A percentile compares a stretch with the other conserved stretches of the same genome.
Evolutionary conservation across 805 yeast genomes (phyloP).

Genomic region (Metschnikowia lunata): DNA sequence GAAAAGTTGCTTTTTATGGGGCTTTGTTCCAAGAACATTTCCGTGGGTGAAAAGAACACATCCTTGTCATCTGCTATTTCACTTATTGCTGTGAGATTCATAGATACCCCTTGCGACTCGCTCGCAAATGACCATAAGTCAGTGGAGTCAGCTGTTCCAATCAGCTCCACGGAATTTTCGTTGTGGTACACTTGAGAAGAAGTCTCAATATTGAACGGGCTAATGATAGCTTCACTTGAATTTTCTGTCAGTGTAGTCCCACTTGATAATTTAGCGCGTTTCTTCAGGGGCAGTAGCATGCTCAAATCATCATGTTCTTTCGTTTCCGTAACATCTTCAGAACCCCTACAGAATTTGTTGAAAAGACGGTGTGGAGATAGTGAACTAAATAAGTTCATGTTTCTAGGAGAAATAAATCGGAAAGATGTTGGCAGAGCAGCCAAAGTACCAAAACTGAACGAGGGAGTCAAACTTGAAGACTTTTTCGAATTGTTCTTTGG

Average conservation of each 20-base stretch:
- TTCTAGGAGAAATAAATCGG: conserved; percentile 34
- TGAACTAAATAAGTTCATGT: conserved; percentile 20
- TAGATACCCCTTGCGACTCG: conserved; percentile 16
- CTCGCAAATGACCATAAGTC: conserved; percentile 32
- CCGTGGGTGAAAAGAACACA: conserved; percentile 33
- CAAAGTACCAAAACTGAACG: conserved; percentile 33
- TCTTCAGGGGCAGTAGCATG: background rate
- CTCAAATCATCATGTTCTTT: background rate
- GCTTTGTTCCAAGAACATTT: conserved; percentile 14
- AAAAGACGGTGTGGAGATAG: conserved; percentile 35
- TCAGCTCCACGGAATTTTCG: conserved; percentile 13
- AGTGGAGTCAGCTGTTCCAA: conserved; percentile 13
- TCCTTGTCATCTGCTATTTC: conserved; percentile 20
- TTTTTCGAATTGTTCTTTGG: conserved; percentile 10
- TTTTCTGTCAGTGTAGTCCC: background rate
- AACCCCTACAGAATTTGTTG: conserved; percentile 1
- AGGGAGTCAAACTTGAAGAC: conserved; percentile 23
- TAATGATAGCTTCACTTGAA: background rate
- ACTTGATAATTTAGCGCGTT: background rate
- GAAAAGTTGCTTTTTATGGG: conserved; percentile 2
- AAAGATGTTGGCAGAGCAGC: conserved; percentile 41
- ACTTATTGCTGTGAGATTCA: conserved; percentile 23
- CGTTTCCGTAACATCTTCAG: background rate
- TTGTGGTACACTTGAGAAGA: background rate
- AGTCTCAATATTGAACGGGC: background rate